A percentile compares a stretch with the other conserved stretches of the same genome.
Evolutionary conservation across 257 asterid genomes (phyloP).

Genomic region (Gynochthodes officinalis): DNA sequence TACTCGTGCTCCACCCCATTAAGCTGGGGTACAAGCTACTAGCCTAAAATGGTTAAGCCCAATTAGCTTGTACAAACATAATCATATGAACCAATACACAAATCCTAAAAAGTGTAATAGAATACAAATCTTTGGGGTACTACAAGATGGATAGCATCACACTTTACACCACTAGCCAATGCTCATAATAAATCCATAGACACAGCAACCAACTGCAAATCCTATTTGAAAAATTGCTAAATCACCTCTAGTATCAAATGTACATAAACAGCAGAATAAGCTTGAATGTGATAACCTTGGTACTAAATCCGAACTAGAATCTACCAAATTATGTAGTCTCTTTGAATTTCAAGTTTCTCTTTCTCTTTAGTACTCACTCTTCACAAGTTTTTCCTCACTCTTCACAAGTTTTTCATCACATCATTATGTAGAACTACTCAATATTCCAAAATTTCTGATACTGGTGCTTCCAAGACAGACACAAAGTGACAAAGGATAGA

Average conservation of each 20-base stretch:
- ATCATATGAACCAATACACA: not conserved
- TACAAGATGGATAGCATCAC: not conserved
- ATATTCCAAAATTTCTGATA: not conserved
- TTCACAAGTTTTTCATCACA: not conserved
- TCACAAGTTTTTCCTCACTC: too few species aligned
- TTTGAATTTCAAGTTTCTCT: not conserved
- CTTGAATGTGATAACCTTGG: not conserved
- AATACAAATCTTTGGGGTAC: not conserved
- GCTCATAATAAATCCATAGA: not conserved
- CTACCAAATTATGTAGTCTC: not conserved
- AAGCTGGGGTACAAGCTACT: too few species aligned
- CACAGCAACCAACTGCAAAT: not conserved
- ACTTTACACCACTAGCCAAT: not conserved
- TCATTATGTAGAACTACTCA: not conserved
- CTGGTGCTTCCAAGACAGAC: not conserved
- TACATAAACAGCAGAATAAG: not conserved
- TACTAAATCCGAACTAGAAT: not conserved
- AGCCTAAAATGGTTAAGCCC: not conserved
- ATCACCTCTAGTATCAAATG: not conserved
- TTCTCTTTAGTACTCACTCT: not conserved
- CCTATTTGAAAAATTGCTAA: not conserved
- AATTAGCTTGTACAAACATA: not conserved
- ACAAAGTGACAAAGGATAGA: not conserved
- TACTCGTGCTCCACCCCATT: too few species aligned
- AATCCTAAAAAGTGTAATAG: not conserved